phyloP scores from a whole-genome alignment of 495 filamentous ascomycete species.

The Recurvomyces mirabilis region DNA sequence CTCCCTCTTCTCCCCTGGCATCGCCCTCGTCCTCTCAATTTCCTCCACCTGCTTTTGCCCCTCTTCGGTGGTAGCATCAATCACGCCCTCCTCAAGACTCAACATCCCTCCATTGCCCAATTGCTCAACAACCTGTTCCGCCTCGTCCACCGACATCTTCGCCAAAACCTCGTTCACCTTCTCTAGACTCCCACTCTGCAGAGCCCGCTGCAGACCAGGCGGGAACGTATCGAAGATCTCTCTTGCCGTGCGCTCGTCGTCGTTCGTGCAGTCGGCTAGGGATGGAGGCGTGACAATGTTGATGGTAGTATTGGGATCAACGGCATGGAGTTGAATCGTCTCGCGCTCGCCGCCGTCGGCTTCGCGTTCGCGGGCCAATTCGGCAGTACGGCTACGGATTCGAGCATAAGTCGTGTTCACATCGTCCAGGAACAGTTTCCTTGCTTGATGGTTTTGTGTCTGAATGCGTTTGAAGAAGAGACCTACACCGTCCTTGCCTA shows the following conservation, averaged over 20 bases:
- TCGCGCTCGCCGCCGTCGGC: conserved; percentile 49
- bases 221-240: conserved; percentile 76
- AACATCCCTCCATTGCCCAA: conserved; percentile 83
- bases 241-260: conserved; percentile 44
- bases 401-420: conserved; percentile 74
- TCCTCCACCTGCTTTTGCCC: conserved; percentile 66
- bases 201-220: conserved; percentile 64
- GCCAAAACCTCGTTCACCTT: conserved; percentile 94
- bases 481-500: conserved; percentile 77
- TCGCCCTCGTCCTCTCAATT: conserved; percentile 53
- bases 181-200: conserved; percentile 77
- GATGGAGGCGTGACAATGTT: conserved; percentile 54
- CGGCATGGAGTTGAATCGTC: conserved; percentile 92
- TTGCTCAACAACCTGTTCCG: conserved; percentile 77
- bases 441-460: conserved; percentile 85
- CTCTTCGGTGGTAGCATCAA: conserved; percentile 92
- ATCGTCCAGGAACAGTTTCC: conserved; percentile 82
- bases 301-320: conserved; percentile 86
- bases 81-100: conserved; percentile 81
- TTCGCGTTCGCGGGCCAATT: conserved; percentile 59
- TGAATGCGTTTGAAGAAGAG: conserved; percentile 94
- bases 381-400: conserved; percentile 67
- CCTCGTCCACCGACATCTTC: conserved; percentile 84
- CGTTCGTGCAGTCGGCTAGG: conserved; percentile 52
- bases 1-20: conserved; percentile 26